phyloP scores from a whole-genome alignment of 805 yeast species.

The Millerozyma miso region DNA sequence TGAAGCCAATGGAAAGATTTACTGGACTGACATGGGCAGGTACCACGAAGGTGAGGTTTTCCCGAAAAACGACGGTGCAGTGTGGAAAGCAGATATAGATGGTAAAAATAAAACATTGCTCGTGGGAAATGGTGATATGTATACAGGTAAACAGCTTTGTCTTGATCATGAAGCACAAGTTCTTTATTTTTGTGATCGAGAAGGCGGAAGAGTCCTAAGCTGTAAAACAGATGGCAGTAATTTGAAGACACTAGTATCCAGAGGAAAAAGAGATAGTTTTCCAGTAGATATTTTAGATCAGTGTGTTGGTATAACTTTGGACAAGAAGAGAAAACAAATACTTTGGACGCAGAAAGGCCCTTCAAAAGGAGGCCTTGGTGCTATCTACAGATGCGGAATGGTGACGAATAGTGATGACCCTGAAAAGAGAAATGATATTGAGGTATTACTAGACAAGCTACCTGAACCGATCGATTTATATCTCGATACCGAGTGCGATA shows the following conservation, averaged over 20 bases:
- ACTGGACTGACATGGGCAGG: slow-evolving; percentile 1
- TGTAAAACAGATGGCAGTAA: background rate
- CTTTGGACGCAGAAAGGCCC: background rate
- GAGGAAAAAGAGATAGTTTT: background rate
- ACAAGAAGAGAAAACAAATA: background rate
- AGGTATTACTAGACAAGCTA: background rate
- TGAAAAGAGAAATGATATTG: background rate
- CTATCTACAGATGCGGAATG: background rate
- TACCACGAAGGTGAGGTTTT: background rate
- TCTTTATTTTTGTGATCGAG: background rate
- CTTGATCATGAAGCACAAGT: background rate
- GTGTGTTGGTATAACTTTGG: background rate
- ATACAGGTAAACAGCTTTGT: background rate
- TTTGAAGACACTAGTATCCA: background rate
- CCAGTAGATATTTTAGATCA: background rate
- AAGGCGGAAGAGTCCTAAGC: background rate
- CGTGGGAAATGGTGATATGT: background rate
- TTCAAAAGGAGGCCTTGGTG: background rate
- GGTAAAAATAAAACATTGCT: background rate
- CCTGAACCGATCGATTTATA: slow-evolving; percentile 1
- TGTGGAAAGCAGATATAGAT: background rate
- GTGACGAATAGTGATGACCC: background rate
- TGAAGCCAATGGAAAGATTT: slow-evolving; percentile 1
- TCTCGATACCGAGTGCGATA: background rate
- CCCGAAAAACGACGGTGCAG: background rate